Base-by-base conservation (phyloP, 163 green algal genomes). In the Chlorella variabilis region DNA sequence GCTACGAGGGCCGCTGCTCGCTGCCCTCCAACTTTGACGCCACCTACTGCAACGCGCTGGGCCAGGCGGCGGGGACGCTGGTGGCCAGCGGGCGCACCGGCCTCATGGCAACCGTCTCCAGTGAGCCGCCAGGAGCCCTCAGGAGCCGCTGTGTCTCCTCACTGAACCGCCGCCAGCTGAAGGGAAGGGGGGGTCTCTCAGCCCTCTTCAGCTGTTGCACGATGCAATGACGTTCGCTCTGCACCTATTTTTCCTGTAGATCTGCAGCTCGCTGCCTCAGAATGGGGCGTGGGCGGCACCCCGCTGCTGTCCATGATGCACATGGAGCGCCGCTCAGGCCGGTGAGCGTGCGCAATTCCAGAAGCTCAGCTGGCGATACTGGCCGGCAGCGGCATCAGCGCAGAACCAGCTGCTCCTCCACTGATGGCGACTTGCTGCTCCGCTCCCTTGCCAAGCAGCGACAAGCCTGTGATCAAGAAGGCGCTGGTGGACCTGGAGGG, bases 11-110 rank as follows among this genome's bases (percentile, higher is more conserved):
- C 29, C 87, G 91, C 56, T 92, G 81, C 76, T 85, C 85, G 27
- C 77, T 95, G 80, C 91, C 91, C 79, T 89, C 87, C 75, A 93
- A 93, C 76, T 95, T 95, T 78, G 91, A 95, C 67, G 84, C 87
- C 66, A 90, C 86, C 25, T 95, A 95, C 77, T 90, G 82, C 75
- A 89, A 88, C 49, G 75, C 86, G 21, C 86, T 95, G 71, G 91
- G 91, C 21, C 77, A 83, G 25, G 86, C 82, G 4, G 91, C 90
- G 5, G 90, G 69, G 2, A 79, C 87, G 29, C 84, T 95, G 73
- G 42, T 89, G 58, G 83, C 73, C 1, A 31, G 36, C 3, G 69
- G 81, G 23, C 58, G 85, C 59, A 93, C 87, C 23, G 91, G 91
- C 29, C 51, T 93, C 39, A 94, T 94, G 83, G 88, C 88, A 25